Evolutionary conservation across 495 filamentous ascomycete genomes (phyloP).

Genomic region (Tuber umbilicatum): DNA sequence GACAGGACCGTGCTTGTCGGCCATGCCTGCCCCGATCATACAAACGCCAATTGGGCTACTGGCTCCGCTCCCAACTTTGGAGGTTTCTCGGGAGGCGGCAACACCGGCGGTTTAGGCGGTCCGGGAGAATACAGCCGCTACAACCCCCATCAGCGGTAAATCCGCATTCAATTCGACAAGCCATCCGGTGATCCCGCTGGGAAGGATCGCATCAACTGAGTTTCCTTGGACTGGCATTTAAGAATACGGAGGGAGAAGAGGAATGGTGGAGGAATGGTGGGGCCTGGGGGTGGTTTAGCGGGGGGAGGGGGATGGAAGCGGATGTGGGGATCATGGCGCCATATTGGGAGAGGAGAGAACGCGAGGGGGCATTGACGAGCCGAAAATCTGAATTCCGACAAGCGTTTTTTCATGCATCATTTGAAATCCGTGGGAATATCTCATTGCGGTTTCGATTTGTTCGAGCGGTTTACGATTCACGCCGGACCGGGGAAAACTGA

Average conservation of each 20-base stretch:
- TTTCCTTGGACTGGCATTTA: neutral
- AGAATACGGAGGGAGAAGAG: neutral
- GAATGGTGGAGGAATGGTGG: neutral
- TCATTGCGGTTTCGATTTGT: neutral
- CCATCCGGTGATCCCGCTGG: neutral
- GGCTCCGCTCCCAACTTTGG: neutral
- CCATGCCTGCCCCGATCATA: conserved; percentile 65
- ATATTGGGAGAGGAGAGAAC: neutral
- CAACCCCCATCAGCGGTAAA: neutral
- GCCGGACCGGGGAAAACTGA: neutral
- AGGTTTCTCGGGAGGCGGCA: neutral
- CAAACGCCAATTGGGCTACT: conserved; percentile 33
- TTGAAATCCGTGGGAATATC: neutral
- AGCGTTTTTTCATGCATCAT: neutral
- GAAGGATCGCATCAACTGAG: neutral
- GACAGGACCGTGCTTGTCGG: conserved; percentile 73
- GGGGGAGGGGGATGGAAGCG: neutral
- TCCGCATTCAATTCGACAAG: neutral
- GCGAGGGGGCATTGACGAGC: neutral
- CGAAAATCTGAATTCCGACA: neutral
- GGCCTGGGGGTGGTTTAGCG: neutral
- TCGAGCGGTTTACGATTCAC: conserved; percentile 5
- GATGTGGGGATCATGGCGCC: neutral
- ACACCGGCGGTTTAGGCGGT: neutral
- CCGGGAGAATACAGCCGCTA: neutral